These are phyloP conservation scores for Penicillium macrosclerotiorum DNA, from an alignment of 495 filamentous ascomycete genomes.

Conservation along the genomic window DNA sequence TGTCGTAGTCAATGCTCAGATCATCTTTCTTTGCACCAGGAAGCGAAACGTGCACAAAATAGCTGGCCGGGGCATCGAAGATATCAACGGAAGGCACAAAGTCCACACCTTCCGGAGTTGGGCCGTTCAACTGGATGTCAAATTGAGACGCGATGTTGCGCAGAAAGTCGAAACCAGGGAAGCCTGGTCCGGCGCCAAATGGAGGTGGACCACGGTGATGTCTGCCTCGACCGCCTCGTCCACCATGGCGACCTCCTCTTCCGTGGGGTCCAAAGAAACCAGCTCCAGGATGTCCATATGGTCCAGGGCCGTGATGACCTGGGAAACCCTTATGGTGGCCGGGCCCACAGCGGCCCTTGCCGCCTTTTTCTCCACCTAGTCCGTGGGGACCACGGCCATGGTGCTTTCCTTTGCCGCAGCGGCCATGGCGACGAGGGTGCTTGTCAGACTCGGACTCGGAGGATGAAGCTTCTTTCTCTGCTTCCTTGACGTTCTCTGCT, in stretches of 20 bases:
- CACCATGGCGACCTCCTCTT: slow-evolving; percentile 10
- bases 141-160: slow-evolving; percentile 37
- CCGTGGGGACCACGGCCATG: slow-evolving; percentile 5
- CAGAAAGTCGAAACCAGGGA: slow-evolving; percentile 28
- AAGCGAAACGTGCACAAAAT: slow-evolving; percentile 67
- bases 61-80: slow-evolving; percentile 63
- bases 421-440: slow-evolving; percentile 2
- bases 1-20: slow-evolving; percentile 71
- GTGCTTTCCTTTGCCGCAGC: slow-evolving; percentile 14
- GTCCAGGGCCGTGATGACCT: slow-evolving; percentile 8
- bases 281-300: slow-evolving; percentile 3
- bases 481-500: slow-evolving; percentile 1
- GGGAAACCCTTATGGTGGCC: too few relatives aligned
- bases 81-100: slow-evolving; percentile 69
- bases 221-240: slow-evolving; percentile 16
- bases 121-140: slow-evolving; percentile 18
- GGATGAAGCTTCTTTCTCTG: slow-evolving; percentile 6
- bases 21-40: slow-evolving; percentile 78
- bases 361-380: not conserved
- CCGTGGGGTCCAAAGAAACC: slow-evolving; percentile 8
- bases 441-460: slow-evolving; percentile 13
- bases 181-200: slow-evolving; percentile 10
- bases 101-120: slow-evolving; percentile 34
- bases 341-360: slow-evolving; percentile 5
- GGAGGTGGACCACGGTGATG: slow-evolving; percentile 9